A percentile compares a stretch with the other conserved stretches of the same genome.
Conservation (phyloP, 768 basidiomycete genomes). For the Podaxis sp. region DNA sequence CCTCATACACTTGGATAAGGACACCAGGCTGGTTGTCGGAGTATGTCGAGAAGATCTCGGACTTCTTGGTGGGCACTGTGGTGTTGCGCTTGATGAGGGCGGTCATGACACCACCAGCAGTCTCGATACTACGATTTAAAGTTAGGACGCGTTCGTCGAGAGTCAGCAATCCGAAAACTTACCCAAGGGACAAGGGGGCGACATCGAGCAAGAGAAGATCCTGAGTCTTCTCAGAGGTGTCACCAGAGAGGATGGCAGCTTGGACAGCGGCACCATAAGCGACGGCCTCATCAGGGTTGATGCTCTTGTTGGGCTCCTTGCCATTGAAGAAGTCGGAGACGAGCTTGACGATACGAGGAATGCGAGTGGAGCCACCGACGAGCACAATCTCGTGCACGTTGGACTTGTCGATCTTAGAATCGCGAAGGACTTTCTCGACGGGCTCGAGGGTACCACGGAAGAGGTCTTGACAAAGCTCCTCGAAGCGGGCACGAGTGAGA, state of each 20-base stretch:
- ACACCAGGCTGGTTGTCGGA: slow-evolving; percentile 99
- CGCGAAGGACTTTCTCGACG: slow-evolving; percentile 96
- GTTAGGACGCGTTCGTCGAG: slow-evolving; percentile 15
- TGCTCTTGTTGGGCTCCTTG: slow-evolving; percentile 98
- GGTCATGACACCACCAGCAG: slow-evolving; percentile 99
- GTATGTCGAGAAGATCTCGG: slow-evolving; percentile 97
- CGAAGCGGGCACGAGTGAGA: slow-evolving; percentile 96
- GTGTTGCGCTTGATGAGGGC: slow-evolving; percentile 98
- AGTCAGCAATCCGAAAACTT: slow-evolving; percentile 24
- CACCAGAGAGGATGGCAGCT: slow-evolving; percentile 95
- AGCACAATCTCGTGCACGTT: slow-evolving; percentile 97
- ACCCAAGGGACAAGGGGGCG: slow-evolving; percentile 74
- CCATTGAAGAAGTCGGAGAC: slow-evolving; percentile 99
- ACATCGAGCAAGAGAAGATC: slow-evolving; percentile 96
- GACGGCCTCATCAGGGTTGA: slow-evolving; percentile 99
- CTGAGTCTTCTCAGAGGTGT: slow-evolving; percentile 97
- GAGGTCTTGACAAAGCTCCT: slow-evolving; percentile 91
- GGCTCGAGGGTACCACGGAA: slow-evolving; percentile 93
- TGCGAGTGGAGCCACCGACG: slow-evolving; percentile 98
- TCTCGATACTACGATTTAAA: slow-evolving; percentile 72
- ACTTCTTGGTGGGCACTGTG: slow-evolving; percentile 97
- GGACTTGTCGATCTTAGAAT: slow-evolving; percentile 96
- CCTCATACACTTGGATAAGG: slow-evolving; percentile 96
- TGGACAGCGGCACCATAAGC: slow-evolving; percentile 99
- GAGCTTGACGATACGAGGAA: slow-evolving; percentile 95